Evolutionary conservation across 495 filamentous ascomycete species (phyloP).

Genomic region (Aspergillus asperescens): DNA sequence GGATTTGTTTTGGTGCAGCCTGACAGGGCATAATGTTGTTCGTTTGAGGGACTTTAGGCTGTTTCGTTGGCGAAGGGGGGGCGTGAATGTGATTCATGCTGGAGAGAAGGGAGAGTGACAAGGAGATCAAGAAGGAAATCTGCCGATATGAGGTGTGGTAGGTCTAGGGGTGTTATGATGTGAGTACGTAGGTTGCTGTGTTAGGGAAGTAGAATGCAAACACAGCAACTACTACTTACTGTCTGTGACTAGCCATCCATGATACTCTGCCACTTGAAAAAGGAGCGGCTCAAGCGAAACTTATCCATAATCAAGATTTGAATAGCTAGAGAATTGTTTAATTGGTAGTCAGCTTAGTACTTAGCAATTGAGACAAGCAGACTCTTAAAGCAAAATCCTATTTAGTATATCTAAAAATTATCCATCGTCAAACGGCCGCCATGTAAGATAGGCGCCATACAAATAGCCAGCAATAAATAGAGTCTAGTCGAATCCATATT

Average conservation of each 20-base stretch:
- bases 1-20: constrained; percentile 8
- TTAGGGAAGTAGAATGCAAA: not conserved
- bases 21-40: constrained; percentile 2
- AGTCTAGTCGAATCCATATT: not conserved
- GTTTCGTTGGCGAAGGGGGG: not conserved
- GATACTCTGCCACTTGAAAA: too few species aligned
- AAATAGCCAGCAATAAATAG: not conserved
- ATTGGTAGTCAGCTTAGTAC: too few species aligned
- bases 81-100: not conserved
- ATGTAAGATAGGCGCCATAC: too few species aligned
- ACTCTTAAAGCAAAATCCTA: not conserved
- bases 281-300: not conserved
- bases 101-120: not conserved
- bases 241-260: too few species aligned
- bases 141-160: too few species aligned
- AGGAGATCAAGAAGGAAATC: too few species aligned
- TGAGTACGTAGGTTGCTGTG: not conserved
- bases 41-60: not conserved
- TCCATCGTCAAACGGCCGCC: too few species aligned
- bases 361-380: too few species aligned
- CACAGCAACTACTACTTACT: too few species aligned
- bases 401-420: not conserved
- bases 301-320: too few species aligned
- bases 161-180: not conserved
- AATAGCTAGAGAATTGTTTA: too few species aligned